Evolutionary conservation across 2,329 filamentous ascomycete species (phyloP), one percentile per base, ranked within the genome.

Genomic region (Neocatenulostroma microsporum): DNA sequence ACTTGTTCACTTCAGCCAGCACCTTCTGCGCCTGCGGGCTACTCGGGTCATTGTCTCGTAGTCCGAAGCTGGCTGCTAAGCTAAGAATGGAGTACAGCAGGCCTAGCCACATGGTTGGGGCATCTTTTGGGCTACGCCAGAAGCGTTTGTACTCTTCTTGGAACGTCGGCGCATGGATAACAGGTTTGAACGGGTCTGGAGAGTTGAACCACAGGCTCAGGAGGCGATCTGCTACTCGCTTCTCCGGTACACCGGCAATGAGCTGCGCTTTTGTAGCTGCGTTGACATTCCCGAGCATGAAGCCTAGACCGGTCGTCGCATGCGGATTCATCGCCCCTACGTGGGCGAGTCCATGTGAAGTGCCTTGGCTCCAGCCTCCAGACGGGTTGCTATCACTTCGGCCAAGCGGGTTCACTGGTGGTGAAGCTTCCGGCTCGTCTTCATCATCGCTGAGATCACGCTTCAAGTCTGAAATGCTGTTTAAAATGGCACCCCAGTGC

Each of bases 401-500:
- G 4, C 8, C 23, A 6, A 36, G 23, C 5, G 34, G 34, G 13
- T 23, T 30, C 23, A 36, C 28, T 19, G 21, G 23, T 1, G 21
- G 20, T 2, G 17, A 14, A 15, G 36, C 25, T n/a, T 44, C 39
- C 11, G 27, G 32, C 3, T 51, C 48, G 2, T 49, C 41, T 10
- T 48, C 48, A 2, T 50, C 51, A 12, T 55, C 50, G 3, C 44
- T 53, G 4, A 61, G 44, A 17, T 58, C 54, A 11, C 51, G 45
- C 37, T 57, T 58, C 28, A 60, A 31, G 5, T 58, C 56, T 18
- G 48, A 51, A 20, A 61, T 60, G 60, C 88, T 84, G 49, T 77
- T 72, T 37, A 93, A 65, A 36, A 93, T 76, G 25, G 80, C 77
- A 50, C 84, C 80, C 85, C 86, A 93, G 60, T 91, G 83, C 37